phyloP scores from a whole-genome alignment of 441 rosid species.

The Cnidoscolus chayamansa region DNA sequence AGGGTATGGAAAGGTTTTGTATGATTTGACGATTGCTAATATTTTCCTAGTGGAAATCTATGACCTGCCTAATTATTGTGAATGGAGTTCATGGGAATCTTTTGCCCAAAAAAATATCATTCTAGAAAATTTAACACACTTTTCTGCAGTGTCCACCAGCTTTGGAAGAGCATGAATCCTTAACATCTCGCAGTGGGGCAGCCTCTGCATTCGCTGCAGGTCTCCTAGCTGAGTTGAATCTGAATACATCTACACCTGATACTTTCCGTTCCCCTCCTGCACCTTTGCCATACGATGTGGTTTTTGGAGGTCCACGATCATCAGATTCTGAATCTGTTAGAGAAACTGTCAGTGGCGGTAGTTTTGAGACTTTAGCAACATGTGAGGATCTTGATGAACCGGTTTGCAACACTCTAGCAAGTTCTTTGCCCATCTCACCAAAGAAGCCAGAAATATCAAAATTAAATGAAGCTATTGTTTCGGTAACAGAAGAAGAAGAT shows the following conservation, averaged over 20 bases:
- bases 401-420: constrained; percentile 40
- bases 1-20: not conserved
- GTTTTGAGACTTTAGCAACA: constrained; percentile 42
- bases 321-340: constrained; percentile 42
- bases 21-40: constrained; percentile 4
- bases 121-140: constrained; percentile 21
- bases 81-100: constrained; percentile 2
- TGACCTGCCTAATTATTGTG: not conserved
- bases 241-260: constrained; percentile 71
- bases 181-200: constrained; percentile 49
- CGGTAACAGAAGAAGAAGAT: constrained; percentile 65
- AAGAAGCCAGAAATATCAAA: constrained; percentile 43
- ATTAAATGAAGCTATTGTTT: constrained; percentile 37
- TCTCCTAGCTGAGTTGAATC: constrained; percentile 54
- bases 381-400: constrained; percentile 52
- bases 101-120: constrained; percentile 14
- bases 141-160: constrained; percentile 62
- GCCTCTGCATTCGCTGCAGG: constrained; percentile 58
- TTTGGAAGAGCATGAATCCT: constrained; percentile 61
- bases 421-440: constrained; percentile 36
- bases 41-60: constrained; percentile 10
- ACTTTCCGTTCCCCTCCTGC: constrained; percentile 74
- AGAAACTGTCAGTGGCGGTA: constrained; percentile 43
- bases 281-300: constrained; percentile 69
- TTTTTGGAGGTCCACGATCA: constrained; percentile 40